A percentile compares a stretch with the other conserved stretches of the same genome.
These are phyloP conservation scores for Daldinia childiae DNA, from an alignment of 495 filamentous ascomycete species.

Conservation along the genomic window DNA sequence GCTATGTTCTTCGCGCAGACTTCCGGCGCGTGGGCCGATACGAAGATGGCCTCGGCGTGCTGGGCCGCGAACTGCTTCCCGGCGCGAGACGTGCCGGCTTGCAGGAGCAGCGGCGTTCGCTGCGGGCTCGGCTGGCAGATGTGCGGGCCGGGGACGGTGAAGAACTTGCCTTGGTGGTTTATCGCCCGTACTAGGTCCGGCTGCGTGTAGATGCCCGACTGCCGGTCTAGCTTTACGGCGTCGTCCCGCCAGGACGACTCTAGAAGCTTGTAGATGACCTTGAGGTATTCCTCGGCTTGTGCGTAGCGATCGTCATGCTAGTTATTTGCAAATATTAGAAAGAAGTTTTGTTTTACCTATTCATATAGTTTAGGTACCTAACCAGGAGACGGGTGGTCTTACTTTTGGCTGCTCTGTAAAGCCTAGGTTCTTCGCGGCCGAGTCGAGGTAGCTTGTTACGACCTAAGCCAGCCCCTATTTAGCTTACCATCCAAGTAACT, in stretches of 20 bases:
- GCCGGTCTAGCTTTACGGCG: conserved; percentile 66
- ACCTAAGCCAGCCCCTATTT: conserved; percentile 47
- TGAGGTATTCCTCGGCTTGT: conserved; percentile 73
- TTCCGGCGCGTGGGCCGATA: conserved; percentile 58
- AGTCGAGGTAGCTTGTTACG: conserved; percentile 74
- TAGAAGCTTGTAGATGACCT: conserved; percentile 74
- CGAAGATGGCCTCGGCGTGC: conserved; percentile 68
- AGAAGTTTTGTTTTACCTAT: too few relatives aligned
- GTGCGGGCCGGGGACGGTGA: conserved; percentile 70
- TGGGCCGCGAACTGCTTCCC: conserved; percentile 72
- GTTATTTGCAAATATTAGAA: too few relatives aligned
- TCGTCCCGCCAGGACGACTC: conserved; percentile 76
- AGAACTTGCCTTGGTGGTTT: conserved; percentile 73
- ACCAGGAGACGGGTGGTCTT: conserved; percentile 12
- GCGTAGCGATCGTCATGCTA: conserved; percentile 75
- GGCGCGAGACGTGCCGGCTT: conserved; percentile 71
- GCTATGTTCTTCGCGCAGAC: conserved; percentile 58
- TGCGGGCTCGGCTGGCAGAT: conserved; percentile 72
- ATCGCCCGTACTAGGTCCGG: conserved; percentile 68
- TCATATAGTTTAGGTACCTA: too few relatives aligned
- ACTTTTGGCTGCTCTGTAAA: conserved; percentile 59
- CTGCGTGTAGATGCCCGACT: conserved; percentile 66
- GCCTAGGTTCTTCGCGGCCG: conserved; percentile 70
- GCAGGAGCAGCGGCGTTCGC: conserved; percentile 70
- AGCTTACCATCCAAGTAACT: conserved; percentile 12